These are phyloP conservation scores for Ophiostoma ulmi DNA, from an alignment of 2,329 filamentous ascomycete species.

Conservation along the genomic window DNA sequence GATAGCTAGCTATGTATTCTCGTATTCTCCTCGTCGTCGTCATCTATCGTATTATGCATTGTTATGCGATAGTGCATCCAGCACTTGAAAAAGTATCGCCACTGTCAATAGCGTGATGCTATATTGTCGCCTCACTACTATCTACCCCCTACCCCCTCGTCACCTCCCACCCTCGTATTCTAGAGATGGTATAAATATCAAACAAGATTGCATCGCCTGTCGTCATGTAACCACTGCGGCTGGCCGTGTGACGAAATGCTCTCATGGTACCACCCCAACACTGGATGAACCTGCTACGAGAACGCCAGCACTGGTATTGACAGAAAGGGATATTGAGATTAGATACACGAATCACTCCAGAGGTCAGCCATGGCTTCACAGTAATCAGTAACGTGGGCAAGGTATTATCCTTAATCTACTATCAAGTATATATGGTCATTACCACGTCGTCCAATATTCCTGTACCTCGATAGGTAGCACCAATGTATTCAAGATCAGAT, in stretches of 20 bases:
- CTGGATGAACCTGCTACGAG: background rate
- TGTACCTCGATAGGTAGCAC: background rate
- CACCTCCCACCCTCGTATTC: background rate
- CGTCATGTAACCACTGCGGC: slow-evolving; percentile 1
- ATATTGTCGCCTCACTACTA: background rate
- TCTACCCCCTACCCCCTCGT: no score
- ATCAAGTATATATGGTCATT: background rate
- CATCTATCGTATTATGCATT: background rate
- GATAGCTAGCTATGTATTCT: background rate
- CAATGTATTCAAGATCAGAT: background rate
- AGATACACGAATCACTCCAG: background rate
- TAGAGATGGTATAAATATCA: background rate
- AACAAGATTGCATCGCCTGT: background rate
- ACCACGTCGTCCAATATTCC: background rate
- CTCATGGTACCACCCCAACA: background rate
- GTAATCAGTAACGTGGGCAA: background rate
- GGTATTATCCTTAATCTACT: background rate
- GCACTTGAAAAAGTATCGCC: background rate
- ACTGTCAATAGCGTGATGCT: background rate
- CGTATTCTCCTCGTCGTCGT: background rate
- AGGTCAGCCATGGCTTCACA: background rate
- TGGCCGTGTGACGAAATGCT: background rate
- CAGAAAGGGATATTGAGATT: background rate
- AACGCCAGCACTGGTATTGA: background rate
- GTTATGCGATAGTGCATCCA: background rate